Evolutionary conservation across 1,284 basidiomycete genomes (phyloP), one percentile per base, ranked within the genome.

Genomic region (Abortiporus biennis): DNA sequence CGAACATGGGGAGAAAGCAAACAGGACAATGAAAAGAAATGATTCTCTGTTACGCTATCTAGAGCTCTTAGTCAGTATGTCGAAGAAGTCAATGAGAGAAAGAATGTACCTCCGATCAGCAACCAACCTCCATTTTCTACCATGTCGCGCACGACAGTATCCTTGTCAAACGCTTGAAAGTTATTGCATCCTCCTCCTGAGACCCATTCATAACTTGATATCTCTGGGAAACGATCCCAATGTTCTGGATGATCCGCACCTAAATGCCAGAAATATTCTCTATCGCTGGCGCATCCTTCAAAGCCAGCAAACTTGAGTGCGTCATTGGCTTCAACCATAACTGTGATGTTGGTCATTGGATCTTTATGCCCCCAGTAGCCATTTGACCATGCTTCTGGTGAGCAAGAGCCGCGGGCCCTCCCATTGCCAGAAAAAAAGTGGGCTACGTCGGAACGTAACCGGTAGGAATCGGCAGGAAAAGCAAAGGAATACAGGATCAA

Each of bases 81-180:
- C n/a, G n/a, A n/a, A n/a, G n/a, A 23, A 35, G 29, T 19, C 15
- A 4, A 46, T 29, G 6, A 22, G 36, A 37, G 6, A 12, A 11
- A 20, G n/a, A 33, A 61, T 72, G 44, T 53, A 77, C 77, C 77
- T 30, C 80, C 80, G 5, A 82, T 56, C 12, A 83, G 50, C 17
- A 82, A 61, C 80, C 80, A 83, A 2, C 80, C 80, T 13, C 80
- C 80, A n/a, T 73, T 63, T 53, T 81, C 71, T 11, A 80, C 77
- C 50, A 83, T 59, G 48, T 77, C 68, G 44, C 60, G 65, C 20
- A 80, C 63, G 35, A 82, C 59, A 12, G 58, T 59, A 24, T 63
- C 66, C 9, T 59, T 52, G 39, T 65, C 54, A 45, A 78, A 58
- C 13, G 64, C 62, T 17, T 62, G 60, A 13, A 72, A 51, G n/a